Evolutionary conservation across 768 basidiomycete genomes (phyloP).

Genomic region (Lentinula guzmanii): DNA sequence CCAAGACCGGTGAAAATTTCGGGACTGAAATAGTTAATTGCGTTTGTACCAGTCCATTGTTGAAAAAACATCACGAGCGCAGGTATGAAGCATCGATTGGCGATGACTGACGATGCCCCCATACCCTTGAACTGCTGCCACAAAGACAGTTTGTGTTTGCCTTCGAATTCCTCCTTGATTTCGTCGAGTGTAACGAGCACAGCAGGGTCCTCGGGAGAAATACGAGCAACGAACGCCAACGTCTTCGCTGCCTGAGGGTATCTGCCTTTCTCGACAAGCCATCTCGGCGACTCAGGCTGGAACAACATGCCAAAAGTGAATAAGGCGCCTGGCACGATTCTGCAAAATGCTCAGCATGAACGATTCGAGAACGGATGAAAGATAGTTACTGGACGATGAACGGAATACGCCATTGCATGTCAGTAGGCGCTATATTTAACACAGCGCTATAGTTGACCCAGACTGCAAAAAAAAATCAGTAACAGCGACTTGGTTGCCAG

Average conservation of each 20-base stretch:
- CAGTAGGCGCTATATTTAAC: conserved; percentile 26
- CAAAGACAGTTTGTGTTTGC: conserved; percentile 29
- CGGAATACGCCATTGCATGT: conserved; percentile 49
- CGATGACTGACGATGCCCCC: conserved; percentile 36
- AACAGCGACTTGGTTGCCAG: no score
- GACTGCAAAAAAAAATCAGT: background rate
- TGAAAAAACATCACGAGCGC: conserved; percentile 40
- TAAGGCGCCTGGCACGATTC: conserved; percentile 43
- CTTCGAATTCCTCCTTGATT: conserved; percentile 41
- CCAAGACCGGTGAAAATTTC: conserved; percentile 44
- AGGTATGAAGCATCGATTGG: conserved; percentile 38
- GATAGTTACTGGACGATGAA: conserved; percentile 37
- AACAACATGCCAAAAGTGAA: conserved; percentile 40
- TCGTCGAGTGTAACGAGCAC: conserved; percentile 35
- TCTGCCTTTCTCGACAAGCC: conserved; percentile 41
- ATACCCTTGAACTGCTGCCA: conserved; percentile 33
- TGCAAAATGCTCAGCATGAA: background rate
- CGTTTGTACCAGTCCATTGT: conserved; percentile 50
- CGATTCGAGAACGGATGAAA: background rate
- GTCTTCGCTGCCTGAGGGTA: conserved; percentile 33
- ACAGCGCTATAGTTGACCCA: conserved; percentile 30
- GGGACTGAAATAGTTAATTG: conserved; percentile 52
- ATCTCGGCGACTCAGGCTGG: conserved; percentile 54
- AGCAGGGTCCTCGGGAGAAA: conserved; percentile 22
- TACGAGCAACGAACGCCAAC: conserved; percentile 30